Evolutionary conservation across 2,329 filamentous ascomycete genomes (phyloP), one percentile per base, ranked within the genome.

Genomic region (Pseudocercospora ulei): DNA sequence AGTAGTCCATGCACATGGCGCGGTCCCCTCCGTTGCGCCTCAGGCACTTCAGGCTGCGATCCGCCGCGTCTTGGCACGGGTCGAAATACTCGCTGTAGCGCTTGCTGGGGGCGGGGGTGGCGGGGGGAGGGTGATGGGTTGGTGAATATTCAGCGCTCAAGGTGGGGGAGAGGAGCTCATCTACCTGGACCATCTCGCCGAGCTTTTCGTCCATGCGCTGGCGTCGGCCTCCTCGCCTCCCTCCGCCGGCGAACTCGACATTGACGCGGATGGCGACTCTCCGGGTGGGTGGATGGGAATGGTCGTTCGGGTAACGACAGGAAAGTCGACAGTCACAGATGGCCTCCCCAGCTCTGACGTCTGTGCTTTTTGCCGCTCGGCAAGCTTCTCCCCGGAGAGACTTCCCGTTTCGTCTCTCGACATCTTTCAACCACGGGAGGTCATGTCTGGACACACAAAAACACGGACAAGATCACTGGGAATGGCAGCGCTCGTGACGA

Each of bases 1-100:
- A 96, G 60, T 92, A 96, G 62, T 96, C 88, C 49, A 73, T 71
- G 59, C 90, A 98, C 81, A 96, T 82, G n/a, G 78, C 69, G 50
- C 78, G 75, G 58, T 96, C 85, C 8, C 83, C 87, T 13, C 73
- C 78, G 60, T 98, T 98, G 13, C 90, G 76, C 59, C 86, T 80
- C 57, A 98, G 66, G 57, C 90, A 98, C 60, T 76, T 79, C 52
- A 95, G 78, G 63, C 87, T 95, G 57, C 75, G 74, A 51, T 80
- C 70, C 5, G 90, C 88, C 3, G 85, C 85, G 55, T 94, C 88
- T 61, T 96, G 88, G 63, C 90, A 98, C 1, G 90, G 90, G 56
- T 98, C 90, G 61, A 83, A 85, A 65, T 81, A 96, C 60, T 95
- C 79, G 69, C 86, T 94, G 56, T 80, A 76, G 39, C 71, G 73